Evolutionary conservation across 2,329 filamentous ascomycete genomes (phyloP).

Genomic region (Didymella sp.): DNA sequence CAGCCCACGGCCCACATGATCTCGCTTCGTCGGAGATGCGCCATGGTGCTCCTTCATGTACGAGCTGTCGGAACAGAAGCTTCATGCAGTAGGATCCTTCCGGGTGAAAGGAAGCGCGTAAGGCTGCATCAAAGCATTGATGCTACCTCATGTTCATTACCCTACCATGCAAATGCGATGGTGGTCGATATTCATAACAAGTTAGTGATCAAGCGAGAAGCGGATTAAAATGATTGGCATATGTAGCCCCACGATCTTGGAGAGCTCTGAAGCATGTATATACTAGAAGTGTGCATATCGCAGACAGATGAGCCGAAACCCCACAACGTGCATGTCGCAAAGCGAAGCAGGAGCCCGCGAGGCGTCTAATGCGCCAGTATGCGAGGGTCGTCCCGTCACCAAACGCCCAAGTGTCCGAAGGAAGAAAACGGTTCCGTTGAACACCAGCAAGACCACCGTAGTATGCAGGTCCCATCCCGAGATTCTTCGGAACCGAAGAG

Average conservation of each 20-base stretch:
- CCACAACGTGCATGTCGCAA: not conserved
- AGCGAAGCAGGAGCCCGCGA: not conserved
- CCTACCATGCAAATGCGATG: not conserved
- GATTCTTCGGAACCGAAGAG: not conserved
- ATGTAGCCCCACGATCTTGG: not conserved
- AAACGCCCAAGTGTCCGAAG: not conserved
- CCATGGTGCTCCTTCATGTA: conserved; percentile 3
- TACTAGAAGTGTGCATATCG: not conserved
- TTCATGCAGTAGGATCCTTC: conserved; percentile 2
- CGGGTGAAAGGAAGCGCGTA: not conserved
- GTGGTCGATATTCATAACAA: not conserved
- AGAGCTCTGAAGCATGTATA: not conserved
- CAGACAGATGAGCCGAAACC: not conserved
- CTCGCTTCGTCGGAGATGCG: not conserved
- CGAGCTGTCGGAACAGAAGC: not conserved
- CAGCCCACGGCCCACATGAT: not conserved
- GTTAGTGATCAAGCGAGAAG: not conserved
- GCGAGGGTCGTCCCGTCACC: not conserved
- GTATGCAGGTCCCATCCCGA: conserved; percentile 5
- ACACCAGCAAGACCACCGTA: not conserved
- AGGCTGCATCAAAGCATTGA: not conserved
- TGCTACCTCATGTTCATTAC: not conserved
- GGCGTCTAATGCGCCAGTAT: conserved; percentile 12
- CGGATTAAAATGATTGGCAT: not conserved
- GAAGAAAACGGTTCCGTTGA: not conserved